Evolutionary conservation across 805 yeast species (phyloP), one percentile per base, ranked within the genome.

Genomic region (Sungouiozyma intestinalis): DNA sequence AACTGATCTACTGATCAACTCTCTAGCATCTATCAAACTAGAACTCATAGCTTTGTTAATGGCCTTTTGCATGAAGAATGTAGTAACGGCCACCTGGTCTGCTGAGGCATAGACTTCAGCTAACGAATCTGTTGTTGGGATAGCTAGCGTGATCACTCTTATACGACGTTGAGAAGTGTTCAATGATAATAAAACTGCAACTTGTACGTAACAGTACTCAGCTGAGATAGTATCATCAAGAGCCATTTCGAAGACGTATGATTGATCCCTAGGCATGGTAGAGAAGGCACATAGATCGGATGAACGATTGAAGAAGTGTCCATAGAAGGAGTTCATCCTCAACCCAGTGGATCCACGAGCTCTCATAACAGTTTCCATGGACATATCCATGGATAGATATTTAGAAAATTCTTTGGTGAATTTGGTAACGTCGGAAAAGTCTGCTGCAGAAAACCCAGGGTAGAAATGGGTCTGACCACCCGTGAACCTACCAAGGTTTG

Each of bases 261-360:
- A 76, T 69, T 92, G 97, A 63, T 92, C 98, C 60, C 98, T 79
- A 50, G 98, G 95, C 76, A 87, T 82, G 2, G 94, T 77, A 40
- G 98, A 95, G 77, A 90, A 88, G n/a, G 97, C 83, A 68, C 96
- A 87, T 55, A 92, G 69, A 58, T 92, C 99, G 4, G 94, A 81
- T 1, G 96, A 86, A 65, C 97, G 79, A 63, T 83, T 85, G 72
- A 90, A 92, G 68, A 92, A 92, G 67, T 90, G 92, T 49, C 99
- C 99, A 62, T 76, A 87, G 67, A 84, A 90, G 16, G 83, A 70
- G 42, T 72, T 71, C 77, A 85, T 82, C 62, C 88, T 79, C 47
- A 92, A 61, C 17, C 97, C 97, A 45, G 86, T 77, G 1, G 95
- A 81, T 33, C 95, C 94, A 68, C 98, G 80, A 34, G 92, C 90